Conservation (phyloP, 1,284 basidiomycete species). For the Neonothopanus nambi region DNA sequence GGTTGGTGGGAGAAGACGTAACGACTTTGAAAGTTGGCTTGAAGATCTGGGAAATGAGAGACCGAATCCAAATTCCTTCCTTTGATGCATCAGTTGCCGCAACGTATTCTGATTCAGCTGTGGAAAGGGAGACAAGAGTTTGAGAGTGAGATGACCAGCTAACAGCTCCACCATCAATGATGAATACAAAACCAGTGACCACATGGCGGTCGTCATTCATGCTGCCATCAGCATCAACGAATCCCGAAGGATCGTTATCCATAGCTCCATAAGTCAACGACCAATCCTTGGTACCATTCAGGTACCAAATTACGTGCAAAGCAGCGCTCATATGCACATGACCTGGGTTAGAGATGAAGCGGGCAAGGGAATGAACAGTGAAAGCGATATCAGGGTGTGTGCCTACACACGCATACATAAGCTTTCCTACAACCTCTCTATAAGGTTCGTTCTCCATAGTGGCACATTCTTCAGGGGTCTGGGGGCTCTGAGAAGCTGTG, state of each 20-base stretch:
- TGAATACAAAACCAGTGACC: conserved; percentile 1
- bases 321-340: conserved; percentile 13
- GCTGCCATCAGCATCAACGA: conserved; percentile 4
- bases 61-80: conserved; percentile 1
- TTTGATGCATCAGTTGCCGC: conserved; percentile 1
- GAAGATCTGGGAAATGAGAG: conserved; percentile 1
- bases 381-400: conserved; percentile 32
- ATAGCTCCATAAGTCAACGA: conserved; percentile 20
- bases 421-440: conserved; percentile 10
- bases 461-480: not conserved
- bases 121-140: conserved; percentile 6
- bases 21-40: not conserved
- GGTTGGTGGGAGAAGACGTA: not conserved
- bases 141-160: conserved; percentile 1
- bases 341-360: conserved; percentile 11
- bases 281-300: no score
- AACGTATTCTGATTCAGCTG: conserved; percentile 2
- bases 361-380: conserved; percentile 14
- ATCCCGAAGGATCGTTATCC: not conserved
- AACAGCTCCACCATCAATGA: conserved; percentile 5
- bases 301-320: conserved; percentile 13
- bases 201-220: not conserved
- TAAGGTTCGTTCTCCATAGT: conserved; percentile 11
- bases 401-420: conserved; percentile 23
- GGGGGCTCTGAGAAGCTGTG: not conserved